Conservation (phyloP, 1,284 basidiomycete genomes). For the Heterobasidion annosum region DNA sequence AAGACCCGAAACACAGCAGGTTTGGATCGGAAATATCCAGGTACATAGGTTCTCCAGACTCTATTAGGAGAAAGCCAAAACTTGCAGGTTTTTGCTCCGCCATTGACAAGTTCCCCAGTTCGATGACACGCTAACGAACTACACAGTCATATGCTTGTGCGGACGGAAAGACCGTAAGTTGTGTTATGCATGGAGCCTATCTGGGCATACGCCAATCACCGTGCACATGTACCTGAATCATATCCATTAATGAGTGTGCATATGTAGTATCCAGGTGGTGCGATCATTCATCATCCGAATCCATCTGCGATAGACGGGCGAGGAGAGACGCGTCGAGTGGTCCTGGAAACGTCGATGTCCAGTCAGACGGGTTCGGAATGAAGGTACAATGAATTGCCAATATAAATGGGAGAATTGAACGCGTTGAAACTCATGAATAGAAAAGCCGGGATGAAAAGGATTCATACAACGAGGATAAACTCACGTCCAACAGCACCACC, state of each 20-base stretch:
- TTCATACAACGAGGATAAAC: conserved; percentile 4
- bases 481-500: conserved; percentile 15
- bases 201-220: no score
- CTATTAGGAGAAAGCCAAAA: no score
- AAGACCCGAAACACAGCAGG: no score
- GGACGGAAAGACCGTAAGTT: no score
- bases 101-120: no score
- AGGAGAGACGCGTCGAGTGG: conserved; percentile 9
- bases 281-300: conserved; percentile 7
- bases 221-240: no score
- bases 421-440: background rate
- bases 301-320: conserved; percentile 7
- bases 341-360: conserved; percentile 2
- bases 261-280: background rate
- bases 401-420: background rate
- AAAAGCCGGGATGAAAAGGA: background rate
- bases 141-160: no score
- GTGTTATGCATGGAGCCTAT: no score
- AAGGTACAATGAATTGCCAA: background rate
- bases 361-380: background rate
- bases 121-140: no score
- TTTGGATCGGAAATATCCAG: no score
- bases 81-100: no score
- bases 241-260: background rate
- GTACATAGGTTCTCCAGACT: no score